Percentiles rank a stretch among this genome's conserved stretches.
These are phyloP conservation scores for Parathielavia hyrcaniae DNA, from an alignment of 495 filamentous ascomycete species.

Conservation along the genomic window DNA sequence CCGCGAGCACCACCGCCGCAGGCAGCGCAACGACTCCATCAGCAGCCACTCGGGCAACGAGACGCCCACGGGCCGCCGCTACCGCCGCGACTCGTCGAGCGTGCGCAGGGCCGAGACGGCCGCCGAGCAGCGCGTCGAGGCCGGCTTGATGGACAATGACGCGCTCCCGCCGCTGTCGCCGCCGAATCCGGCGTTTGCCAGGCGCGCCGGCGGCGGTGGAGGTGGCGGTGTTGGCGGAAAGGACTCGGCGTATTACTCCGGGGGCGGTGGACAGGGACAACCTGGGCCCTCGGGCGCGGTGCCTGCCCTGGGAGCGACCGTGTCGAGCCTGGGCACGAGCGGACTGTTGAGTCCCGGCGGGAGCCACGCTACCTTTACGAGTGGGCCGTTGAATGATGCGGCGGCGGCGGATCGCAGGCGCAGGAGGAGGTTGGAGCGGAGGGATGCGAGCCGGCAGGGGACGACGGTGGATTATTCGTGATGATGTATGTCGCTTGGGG, in stretches of 20 bases:
- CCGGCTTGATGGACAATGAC: neutral
- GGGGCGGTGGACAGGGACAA: conserved; percentile 41
- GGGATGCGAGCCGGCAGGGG: conserved; percentile 32
- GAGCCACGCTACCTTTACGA: conserved; percentile 38
- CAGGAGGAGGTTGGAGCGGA: conserved; percentile 45
- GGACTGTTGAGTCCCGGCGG: conserved; percentile 18
- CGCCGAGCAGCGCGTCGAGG: conserved; percentile 37
- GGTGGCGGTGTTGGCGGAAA: conserved; percentile 32
- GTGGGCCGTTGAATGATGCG: conserved; percentile 15
- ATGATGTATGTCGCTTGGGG: conserved; percentile 6
- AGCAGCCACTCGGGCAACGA: conserved; percentile 44
- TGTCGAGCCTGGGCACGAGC: conserved; percentile 39
- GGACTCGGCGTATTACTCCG: conserved; percentile 51
- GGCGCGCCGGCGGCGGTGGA: conserved; percentile 31
- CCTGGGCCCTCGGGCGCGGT: conserved; percentile 37
- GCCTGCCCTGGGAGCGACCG: conserved; percentile 31
- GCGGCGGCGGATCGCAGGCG: conserved; percentile 40
- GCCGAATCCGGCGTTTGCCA: conserved; percentile 43
- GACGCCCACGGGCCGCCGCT: conserved; percentile 38
- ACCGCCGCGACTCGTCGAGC: conserved; percentile 41
- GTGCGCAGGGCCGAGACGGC: conserved; percentile 35
- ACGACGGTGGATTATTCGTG: conserved; percentile 42
- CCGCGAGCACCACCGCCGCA: conserved; percentile 27
- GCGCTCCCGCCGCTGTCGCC: conserved; percentile 34
- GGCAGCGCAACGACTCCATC: conserved; percentile 39